Base-by-base conservation (phyloP, 2,329 filamentous ascomycete genomes). In the Trichophyton simii region DNA sequence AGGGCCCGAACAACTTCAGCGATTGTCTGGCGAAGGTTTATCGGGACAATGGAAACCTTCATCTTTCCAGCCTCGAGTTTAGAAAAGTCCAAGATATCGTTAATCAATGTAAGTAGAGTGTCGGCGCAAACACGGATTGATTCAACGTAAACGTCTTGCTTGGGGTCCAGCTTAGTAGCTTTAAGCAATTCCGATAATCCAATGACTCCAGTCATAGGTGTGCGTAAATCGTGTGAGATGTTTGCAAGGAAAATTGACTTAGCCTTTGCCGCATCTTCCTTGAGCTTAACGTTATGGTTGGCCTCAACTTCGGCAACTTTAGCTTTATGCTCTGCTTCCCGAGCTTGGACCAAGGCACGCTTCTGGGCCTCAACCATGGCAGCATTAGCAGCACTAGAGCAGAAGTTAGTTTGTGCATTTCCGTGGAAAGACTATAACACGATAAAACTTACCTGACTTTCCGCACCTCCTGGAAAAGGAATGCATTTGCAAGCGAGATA, bases 171-270 rank as follows among this genome's bases (percentile, higher is more conserved):
- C 4, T 71, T 72, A 8, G 82, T 85, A 6, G 77, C 77, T 66
- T 85, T 85, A 22, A 86, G 75, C 50, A 86, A 72, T 66, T 86
- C 83, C 2, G 80, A 83, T 73, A 85, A 82, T 38, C 94, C 94
- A 68, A 99, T 80, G 57, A 97, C 96, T 11, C 92, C 94, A 70
- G 97, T 97, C 62, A 97, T 80, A 0, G 94, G 94, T 0, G 94
- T 99, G 71, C 96, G 95, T 41, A 99, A 80, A 72, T 97, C 85
- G 66, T 87, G 85, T 1, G 82, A 85, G 58, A 97, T 96, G 68
- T 97, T 97, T 18, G 94, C 94, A 65, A 99, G 95, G 76, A 97
- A 97, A 7, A 97, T 79, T 0, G 94, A 97, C 76, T 99, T 99
- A 1, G 83, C 83, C 67, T 80, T 83, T 6, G 83, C 83, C 22